Evolutionary conservation across 768 basidiomycete species (phyloP).

Genomic region (Boletus vinaceobasis): DNA sequence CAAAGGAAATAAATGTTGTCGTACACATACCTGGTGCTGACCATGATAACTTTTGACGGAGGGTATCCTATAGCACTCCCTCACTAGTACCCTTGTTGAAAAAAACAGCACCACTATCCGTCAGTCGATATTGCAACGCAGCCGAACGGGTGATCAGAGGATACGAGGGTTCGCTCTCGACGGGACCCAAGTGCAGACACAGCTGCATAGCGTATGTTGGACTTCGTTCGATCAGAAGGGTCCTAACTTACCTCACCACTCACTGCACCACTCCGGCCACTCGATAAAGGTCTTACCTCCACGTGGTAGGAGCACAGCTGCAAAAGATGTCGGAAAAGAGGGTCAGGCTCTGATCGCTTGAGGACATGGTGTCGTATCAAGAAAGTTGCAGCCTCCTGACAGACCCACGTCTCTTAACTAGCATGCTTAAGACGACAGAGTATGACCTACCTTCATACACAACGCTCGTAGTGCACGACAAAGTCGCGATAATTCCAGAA

Average conservation of each 20-base stretch:
- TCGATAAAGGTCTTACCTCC: conserved; percentile 67
- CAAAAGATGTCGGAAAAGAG: conserved; percentile 54
- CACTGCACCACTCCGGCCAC: conserved; percentile 73
- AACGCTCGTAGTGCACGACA: conserved; percentile 53
- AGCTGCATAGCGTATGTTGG: conserved; percentile 39
- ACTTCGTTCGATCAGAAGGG: not conserved
- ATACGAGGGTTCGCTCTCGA: conserved; percentile 31
- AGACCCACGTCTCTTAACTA: not conserved
- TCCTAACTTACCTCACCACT: conserved; percentile 61
- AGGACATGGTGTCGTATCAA: conserved; percentile 63
- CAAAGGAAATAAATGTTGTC: not conserved
- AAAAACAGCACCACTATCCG: conserved; percentile 61
- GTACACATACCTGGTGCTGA: not conserved
- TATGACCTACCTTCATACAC: conserved; percentile 49
- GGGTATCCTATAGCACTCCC: conserved; percentile 49
- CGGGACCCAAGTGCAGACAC: conserved; percentile 57
- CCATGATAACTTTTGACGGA: not conserved
- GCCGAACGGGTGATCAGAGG: conserved; percentile 46
- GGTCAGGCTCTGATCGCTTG: conserved; percentile 54
- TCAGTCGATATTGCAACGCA: conserved; percentile 69
- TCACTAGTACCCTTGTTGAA: conserved; percentile 71
- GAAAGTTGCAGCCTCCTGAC: conserved; percentile 52
- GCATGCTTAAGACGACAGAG: not conserved
- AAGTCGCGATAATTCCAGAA: conserved; percentile 52
- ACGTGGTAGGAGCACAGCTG: conserved; percentile 67